phyloP scores from a whole-genome alignment of 2,329 filamentous ascomycete genomes.

The Aureobasidium sp. region DNA sequence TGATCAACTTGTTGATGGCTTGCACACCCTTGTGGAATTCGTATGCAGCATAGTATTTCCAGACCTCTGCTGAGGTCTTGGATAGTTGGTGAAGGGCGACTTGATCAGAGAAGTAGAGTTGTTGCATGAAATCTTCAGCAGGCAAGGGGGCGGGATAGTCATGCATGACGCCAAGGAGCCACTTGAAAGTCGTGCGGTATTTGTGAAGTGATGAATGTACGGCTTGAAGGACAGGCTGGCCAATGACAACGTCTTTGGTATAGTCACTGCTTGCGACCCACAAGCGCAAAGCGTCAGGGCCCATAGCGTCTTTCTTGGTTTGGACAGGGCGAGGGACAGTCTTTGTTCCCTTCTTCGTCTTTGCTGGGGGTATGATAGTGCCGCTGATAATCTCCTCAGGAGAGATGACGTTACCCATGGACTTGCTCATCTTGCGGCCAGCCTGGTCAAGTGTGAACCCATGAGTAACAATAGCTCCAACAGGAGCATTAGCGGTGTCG shows the following conservation, averaged over 20 bases:
- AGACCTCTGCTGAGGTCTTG: slow-evolving; percentile 57
- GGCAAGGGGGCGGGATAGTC: slow-evolving; percentile 30
- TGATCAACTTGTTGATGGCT: slow-evolving; percentile 71
- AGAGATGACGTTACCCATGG: slow-evolving; percentile 76
- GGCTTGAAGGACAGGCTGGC: slow-evolving; percentile 65
- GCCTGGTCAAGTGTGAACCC: slow-evolving; percentile 84
- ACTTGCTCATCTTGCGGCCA: slow-evolving; percentile 99
- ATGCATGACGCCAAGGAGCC: slow-evolving; percentile 64
- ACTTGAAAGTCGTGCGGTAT: slow-evolving; percentile 82
- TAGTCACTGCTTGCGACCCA: slow-evolving; percentile 93
- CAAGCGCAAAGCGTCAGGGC: slow-evolving; percentile 76
- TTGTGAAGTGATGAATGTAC: slow-evolving; percentile 74
- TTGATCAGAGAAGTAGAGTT: slow-evolving; percentile 44
- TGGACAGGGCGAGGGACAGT: slow-evolving; percentile 6
- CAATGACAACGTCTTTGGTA: slow-evolving; percentile 76
- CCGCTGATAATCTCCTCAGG: slow-evolving; percentile 81
- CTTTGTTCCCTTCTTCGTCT: slow-evolving; percentile 30
- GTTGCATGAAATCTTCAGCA: slow-evolving; percentile 11
- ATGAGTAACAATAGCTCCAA: slow-evolving; percentile 85
- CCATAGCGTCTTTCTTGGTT: slow-evolving; percentile 42
- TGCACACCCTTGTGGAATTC: slow-evolving; percentile 76
- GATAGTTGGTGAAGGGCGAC: slow-evolving; percentile 70
- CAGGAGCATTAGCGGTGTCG: slow-evolving; percentile 53
- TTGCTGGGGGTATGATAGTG: slow-evolving; percentile 62
- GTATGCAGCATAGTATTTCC: slow-evolving; percentile 57